Percentiles rank a stretch among this genome's conserved stretches.
These are phyloP conservation scores for Aspergillus funiculosus DNA, from an alignment of 495 filamentous ascomycete species.

Conservation along the genomic window DNA sequence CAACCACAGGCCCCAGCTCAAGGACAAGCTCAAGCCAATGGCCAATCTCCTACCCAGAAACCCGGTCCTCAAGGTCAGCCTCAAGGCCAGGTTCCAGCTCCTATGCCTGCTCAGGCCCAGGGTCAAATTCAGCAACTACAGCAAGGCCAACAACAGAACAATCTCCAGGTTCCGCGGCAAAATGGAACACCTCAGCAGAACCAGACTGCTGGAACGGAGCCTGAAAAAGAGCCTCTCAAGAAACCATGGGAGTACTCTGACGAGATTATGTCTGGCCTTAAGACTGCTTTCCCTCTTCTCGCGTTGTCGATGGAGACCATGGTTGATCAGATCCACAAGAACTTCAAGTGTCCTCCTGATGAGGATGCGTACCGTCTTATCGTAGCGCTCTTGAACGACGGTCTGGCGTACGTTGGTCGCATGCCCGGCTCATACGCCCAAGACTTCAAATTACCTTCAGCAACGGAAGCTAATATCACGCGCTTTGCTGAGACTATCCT, in stretches of 20 bases:
- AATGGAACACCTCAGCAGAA: conserved; percentile 27
- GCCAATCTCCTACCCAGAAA: conserved; percentile 16
- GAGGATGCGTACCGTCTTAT: conserved; percentile 98
- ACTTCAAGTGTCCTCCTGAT: conserved; percentile 97
- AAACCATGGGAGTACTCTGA: conserved; percentile 95
- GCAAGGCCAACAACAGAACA: conserved; percentile 31
- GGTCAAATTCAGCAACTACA: conserved; percentile 27
- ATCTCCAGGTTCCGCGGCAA: conserved; percentile 40
- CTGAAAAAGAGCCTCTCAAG: conserved; percentile 49
- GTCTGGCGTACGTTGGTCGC: conserved; percentile 77
- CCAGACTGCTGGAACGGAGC: conserved; percentile 19
- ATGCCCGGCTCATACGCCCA: conserved; percentile 78
- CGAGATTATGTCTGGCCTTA: conserved; percentile 87
- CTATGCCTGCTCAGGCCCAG: conserved; percentile 14
- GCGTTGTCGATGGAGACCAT: conserved; percentile 98
- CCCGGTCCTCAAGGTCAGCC: conserved; percentile 26
- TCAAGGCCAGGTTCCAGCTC: conserved; percentile 25
- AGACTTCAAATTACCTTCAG: conserved; percentile 81
- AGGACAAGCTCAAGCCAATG: conserved; percentile 20
- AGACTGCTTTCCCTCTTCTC: conserved; percentile 92
- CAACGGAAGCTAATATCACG: conserved; percentile 92
- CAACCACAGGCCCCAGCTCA: conserved; percentile 18
- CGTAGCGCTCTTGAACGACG: conserved; percentile 92
- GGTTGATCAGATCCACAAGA: conserved; percentile 96
- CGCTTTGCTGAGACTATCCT: conserved; percentile 95